A percentile compares a stretch with the other conserved stretches of the same genome.
Conservation (phyloP, 192 early-diverging fungal genomes). For the Glomus cerebriforme region DNA sequence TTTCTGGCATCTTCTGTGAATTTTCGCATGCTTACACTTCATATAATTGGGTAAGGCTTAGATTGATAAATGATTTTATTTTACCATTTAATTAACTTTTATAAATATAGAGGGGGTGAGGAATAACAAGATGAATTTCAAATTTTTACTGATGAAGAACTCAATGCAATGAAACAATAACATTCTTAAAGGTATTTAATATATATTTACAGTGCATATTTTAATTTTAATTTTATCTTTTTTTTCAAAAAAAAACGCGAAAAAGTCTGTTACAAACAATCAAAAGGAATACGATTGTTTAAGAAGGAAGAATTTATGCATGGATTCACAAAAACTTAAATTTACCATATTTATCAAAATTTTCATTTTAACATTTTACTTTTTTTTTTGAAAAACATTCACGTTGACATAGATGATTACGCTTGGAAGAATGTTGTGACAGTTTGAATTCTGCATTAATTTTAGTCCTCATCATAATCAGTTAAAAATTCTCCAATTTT, state of each 20-base stretch:
- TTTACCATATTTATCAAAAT: slow-evolving; percentile 78
- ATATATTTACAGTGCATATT: too few relatives aligned
- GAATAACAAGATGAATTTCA: slow-evolving; percentile 51
- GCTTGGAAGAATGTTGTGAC: slow-evolving; percentile 95
- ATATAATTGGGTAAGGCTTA: slow-evolving; percentile 47
- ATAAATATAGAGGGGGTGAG: slow-evolving; percentile 33
- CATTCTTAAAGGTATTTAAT: slow-evolving; percentile 25
- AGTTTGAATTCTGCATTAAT: slow-evolving; percentile 95
- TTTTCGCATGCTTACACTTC: slow-evolving; percentile 53
- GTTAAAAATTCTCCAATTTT: too few relatives aligned
- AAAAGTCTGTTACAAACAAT: slow-evolving; percentile 82
- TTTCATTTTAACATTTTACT: too few relatives aligned
- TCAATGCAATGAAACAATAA: slow-evolving; percentile 67
- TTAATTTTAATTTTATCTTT: too few relatives aligned
- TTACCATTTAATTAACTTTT: slow-evolving; percentile 4
- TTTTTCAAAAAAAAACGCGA: slow-evolving; percentile 38
- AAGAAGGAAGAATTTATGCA: slow-evolving; percentile 93
- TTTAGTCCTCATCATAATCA: too few relatives aligned
- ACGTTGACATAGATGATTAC: slow-evolving; percentile 80
- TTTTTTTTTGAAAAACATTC: too few relatives aligned
- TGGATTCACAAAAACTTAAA: slow-evolving; percentile 96
- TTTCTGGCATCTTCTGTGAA: too few relatives aligned
- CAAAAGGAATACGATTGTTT: slow-evolving; percentile 74
- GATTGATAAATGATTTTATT: slow-evolving; percentile 21
- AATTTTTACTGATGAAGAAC: slow-evolving; percentile 60